Base-by-base conservation (phyloP, 768 basidiomycete species). In the Fomitopsis pulvina region DNA sequence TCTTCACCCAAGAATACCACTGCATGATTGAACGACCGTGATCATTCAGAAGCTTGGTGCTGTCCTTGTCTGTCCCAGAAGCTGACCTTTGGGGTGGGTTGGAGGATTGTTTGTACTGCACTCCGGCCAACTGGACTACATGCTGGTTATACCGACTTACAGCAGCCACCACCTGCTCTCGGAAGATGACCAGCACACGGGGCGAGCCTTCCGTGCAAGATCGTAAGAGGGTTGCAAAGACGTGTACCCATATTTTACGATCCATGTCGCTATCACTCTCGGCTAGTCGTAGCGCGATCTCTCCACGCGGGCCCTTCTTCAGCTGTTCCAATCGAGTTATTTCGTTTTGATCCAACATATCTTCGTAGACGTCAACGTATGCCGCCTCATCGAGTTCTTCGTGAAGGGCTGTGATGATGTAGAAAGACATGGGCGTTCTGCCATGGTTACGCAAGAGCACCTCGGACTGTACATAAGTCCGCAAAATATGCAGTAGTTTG, bases 1-100 rank as follows among this genome's bases (percentile, higher is more conserved):
- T 74, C 54, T 87, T 87, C 46, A 91, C 74, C 90, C 90, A 92
- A 20, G 82, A 68, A 52, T 85, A 77, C 90, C 90, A 92, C 64
- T 92, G 89, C 38, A 83, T 80, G 27, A 89, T 73, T 18, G 80
- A 62, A 14, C 63, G 61, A 59, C 72, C 79, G 57, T 82, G 80
- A 5, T 87, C 86, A 30, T 68, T 65, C 11, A 83, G 68, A 6
- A 75, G 54, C 45, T 74, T 79, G 22, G 71, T 58, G 0, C 77
- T 77, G 50, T 83, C 80, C 44, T 71, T 74, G 42, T 83, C 83
- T 1, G 61, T 52, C 11, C 62, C 58, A 38, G 66, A 66, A 4
- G 67, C 63, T 2, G 65, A 62, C 16, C 79, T 75, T 34, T 66
- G 65, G 14, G 75, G 59, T 18, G 74, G 66, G 41, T 73, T 70